Evolutionary conservation across 2,329 filamentous ascomycete genomes (phyloP).

Genomic region (Botryotinia calthae): DNA sequence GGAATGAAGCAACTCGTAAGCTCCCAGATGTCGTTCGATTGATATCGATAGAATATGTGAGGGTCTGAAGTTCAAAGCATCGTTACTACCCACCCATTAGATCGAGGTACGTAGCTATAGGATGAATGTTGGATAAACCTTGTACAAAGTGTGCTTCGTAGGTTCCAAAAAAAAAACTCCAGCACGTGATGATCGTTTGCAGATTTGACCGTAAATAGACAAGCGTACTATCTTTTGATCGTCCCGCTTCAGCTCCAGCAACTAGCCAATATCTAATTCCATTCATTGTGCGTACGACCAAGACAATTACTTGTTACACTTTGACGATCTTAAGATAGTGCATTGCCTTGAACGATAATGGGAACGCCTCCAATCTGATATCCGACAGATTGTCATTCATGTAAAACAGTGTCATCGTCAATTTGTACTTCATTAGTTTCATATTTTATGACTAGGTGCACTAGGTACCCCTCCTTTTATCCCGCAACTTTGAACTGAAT

Average conservation of each 20-base stretch:
- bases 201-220: not conserved
- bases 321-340: not conserved
- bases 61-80: not conserved
- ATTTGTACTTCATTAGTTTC: not conserved
- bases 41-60: not conserved
- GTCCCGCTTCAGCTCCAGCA: not conserved
- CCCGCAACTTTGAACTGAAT: not conserved
- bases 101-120: not conserved
- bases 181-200: not conserved
- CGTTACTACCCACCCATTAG: not conserved
- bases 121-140: not conserved
- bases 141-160: not conserved
- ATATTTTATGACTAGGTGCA: not conserved
- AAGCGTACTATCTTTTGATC: not conserved
- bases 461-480: slow-evolving; percentile 1
- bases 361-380: not conserved
- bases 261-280: not conserved
- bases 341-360: not conserved
- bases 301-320: not conserved
- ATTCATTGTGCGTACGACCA: not conserved
- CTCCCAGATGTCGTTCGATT: not conserved
- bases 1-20: not conserved
- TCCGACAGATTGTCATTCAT: not conserved
- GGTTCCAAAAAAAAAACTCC: not conserved
- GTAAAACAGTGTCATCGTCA: not conserved